These are phyloP conservation scores for Pleochaeta shiraiana DNA, from an alignment of 2,329 filamentous ascomycete genomes.

Conservation along the genomic window DNA sequence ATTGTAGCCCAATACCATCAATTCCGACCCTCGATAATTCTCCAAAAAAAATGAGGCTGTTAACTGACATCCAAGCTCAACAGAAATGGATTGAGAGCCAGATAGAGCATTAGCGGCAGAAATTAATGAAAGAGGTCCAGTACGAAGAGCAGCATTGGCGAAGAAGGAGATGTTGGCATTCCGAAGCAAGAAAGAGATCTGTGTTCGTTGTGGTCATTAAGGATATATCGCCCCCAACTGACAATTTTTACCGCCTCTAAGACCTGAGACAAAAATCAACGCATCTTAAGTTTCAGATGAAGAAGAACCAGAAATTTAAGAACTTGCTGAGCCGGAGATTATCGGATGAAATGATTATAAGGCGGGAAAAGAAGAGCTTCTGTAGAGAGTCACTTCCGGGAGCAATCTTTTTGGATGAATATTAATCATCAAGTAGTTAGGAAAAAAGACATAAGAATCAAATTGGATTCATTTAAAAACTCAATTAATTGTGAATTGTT, in stretches of 20 bases:
- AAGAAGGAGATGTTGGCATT: no score
- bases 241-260: background rate
- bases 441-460: background rate
- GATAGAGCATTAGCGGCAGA: background rate
- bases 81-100: background rate
- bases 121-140: no score
- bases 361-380: no score
- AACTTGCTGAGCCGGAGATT: no score
- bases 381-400: no score
- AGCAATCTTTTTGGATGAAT: no score
- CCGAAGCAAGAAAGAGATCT: no score
- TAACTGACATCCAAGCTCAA: background rate
- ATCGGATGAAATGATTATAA: no score
- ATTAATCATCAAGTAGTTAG: background rate
- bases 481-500: background rate
- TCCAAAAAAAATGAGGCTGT: accelerated
- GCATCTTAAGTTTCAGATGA: background rate
- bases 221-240: background rate
- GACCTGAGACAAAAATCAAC: background rate
- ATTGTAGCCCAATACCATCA: background rate
- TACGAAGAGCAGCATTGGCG: no score
- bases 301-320: background rate
- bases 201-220: no score
- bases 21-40: background rate
- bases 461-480: background rate